A percentile compares a stretch with the other conserved stretches of the same genome.
Evolutionary conservation across 441 rosid genomes (phyloP).

Genomic region (Theobroma grandiflorum): DNA sequence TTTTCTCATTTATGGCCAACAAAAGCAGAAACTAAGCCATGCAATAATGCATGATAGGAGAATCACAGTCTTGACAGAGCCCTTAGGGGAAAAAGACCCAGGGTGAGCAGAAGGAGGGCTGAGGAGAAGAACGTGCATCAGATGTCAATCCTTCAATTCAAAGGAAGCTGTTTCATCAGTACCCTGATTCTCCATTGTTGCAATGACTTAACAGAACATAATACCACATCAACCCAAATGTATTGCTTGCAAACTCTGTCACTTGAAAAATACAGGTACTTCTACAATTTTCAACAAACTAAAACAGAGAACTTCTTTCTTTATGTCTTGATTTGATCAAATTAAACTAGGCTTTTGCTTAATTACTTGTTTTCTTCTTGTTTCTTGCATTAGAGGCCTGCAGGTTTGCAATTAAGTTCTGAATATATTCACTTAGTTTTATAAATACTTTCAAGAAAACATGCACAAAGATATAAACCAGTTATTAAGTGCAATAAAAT

Average conservation of each 20-base stretch:
- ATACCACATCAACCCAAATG: not conserved
- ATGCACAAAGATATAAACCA: not conserved
- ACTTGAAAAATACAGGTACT: not conserved
- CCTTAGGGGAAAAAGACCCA: not conserved
- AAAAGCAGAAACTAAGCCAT: not conserved
- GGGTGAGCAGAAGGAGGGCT: not conserved
- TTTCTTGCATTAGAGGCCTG: not conserved
- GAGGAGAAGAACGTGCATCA: not conserved
- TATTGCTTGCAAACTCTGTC: not conserved
- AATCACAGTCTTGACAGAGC: not conserved
- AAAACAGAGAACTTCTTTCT: not conserved
- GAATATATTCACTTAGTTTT: not conserved
- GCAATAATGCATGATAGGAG: not conserved
- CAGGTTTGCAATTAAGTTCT: not conserved
- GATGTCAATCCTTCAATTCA: not conserved
- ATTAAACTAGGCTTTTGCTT: not conserved
- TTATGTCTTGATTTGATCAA: not conserved
- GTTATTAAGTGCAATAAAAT: not conserved
- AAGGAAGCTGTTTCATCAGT: not conserved
- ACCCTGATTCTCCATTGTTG: not conserved
- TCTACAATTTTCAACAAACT: not conserved
- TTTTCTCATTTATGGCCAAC: not conserved
- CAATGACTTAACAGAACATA: not conserved
- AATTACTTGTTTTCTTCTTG: not conserved
- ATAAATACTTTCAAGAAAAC: not conserved